A percentile compares a stretch with the other conserved stretches of the same genome.
Conservation (phyloP, 2,329 filamentous ascomycete genomes). For the Biscogniauxia sp. region DNA sequence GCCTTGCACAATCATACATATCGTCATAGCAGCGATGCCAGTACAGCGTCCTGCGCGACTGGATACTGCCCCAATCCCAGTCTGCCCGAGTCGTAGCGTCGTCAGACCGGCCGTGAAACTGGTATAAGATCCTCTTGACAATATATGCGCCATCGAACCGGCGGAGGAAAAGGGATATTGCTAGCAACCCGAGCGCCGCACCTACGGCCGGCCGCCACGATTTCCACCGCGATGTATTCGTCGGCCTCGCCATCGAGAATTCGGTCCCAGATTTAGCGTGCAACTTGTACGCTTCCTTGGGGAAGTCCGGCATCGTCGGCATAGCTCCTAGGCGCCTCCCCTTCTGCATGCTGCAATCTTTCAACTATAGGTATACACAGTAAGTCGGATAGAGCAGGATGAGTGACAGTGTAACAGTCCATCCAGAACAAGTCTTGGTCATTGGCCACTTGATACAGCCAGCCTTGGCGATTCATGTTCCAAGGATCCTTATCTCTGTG, state of each 20-base stretch:
- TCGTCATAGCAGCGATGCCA: slow-evolving; percentile 38
- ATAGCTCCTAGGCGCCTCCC: background rate
- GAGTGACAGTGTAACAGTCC: background rate
- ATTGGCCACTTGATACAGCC: background rate
- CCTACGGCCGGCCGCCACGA: slow-evolving; percentile 1
- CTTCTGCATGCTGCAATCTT: background rate
- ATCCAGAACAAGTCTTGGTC: background rate
- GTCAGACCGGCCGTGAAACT: background rate
- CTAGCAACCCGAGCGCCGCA: background rate
- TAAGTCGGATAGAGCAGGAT: background rate
- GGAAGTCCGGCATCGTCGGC: background rate
- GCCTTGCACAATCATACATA: slow-evolving; percentile 36
- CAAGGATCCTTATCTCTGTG: background rate
- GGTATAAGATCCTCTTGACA: background rate
- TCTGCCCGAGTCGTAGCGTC: background rate
- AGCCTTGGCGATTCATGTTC: background rate
- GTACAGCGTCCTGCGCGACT: slow-evolving; percentile 29
- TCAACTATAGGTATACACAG: background rate
- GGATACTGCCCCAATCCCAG: slow-evolving; percentile 27
- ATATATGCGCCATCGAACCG: background rate
- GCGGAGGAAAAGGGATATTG: background rate
- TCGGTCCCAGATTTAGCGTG: slow-evolving; percentile 2
- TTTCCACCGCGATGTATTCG: slow-evolving; percentile 4
- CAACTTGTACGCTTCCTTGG: background rate
- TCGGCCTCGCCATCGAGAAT: background rate